Evolutionary conservation across 2,329 filamentous ascomycete genomes (phyloP), one percentile per base, ranked within the genome.

Genomic region (Fusarium fujikuroi): DNA sequence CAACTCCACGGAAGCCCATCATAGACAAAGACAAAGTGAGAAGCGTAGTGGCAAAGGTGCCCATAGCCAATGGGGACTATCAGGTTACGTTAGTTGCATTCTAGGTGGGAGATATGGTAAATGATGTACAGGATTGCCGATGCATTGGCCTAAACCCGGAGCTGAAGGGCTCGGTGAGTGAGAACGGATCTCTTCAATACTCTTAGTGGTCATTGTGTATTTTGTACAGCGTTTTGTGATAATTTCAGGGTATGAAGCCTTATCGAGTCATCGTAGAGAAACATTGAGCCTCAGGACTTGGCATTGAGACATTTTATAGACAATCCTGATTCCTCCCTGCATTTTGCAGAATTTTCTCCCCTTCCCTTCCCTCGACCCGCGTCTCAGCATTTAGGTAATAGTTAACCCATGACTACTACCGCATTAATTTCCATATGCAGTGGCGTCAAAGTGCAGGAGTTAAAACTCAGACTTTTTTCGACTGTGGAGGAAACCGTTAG

Each of bases 1-100:
- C 47, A 5, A 80, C 78, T 7, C 74, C 78, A 9, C 77, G 76
- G 52, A 78, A 76, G 10, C 75, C 75, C 77, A 80, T 80, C 77
- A 80, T 77, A 4, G 75, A 67, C 18, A 80, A 49, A 12, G 77
- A 80, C 5, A 80, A 44, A 11, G 70, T 75, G 7, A 78, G 60
- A 1, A 80, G 62, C 0, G 78, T 79, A 7, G 78, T 79, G 2
- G 78, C 78, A 32, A 80, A 80, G 2, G 74, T 77, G 7, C 77
- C 78, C 77, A 79, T 79, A 4, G 78, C 78, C 4, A 79, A 49
- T 18, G 78, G 70, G 2, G 70, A 67, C 70, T 73, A 7, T 21
- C 2, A 9, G 15, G 12, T 4, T 21, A 28, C 23, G 36, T 72
- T 23, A 72, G 69, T 37, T 14, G 14, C 5, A 7, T 12, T 39